phyloP scores from a whole-genome alignment of 208 protist genomes.

The Angomonas deanei region DNA sequence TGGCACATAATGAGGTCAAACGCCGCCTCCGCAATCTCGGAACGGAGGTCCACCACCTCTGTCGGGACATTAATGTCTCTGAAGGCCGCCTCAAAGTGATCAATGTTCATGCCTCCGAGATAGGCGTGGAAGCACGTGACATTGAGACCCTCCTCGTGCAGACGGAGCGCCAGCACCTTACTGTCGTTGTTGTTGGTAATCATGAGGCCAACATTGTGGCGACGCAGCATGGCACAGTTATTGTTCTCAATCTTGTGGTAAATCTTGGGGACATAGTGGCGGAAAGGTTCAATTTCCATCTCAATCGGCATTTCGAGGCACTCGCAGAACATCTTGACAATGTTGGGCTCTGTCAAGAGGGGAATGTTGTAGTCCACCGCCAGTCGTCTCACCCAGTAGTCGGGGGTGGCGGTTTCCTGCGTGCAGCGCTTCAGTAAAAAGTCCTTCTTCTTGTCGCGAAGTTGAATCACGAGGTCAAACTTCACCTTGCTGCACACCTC shows the following conservation, averaged over 20 bases:
- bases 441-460: conserved; percentile 79
- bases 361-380: conserved; percentile 90
- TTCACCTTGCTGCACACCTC: conserved; percentile 53
- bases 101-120: conserved; percentile 77
- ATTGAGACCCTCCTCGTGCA: conserved; percentile 67
- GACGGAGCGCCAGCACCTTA: conserved; percentile 79
- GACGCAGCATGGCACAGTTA: conserved; percentile 80
- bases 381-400: conserved; percentile 86
- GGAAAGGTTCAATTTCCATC: conserved; percentile 81
- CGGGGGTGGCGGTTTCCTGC: conserved; percentile 47
- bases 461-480: conserved; percentile 88
- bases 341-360: conserved; percentile 81
- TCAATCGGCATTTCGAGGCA: conserved; percentile 29
- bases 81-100: conserved; percentile 74
- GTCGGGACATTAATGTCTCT: conserved; percentile 63
- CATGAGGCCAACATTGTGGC: conserved; percentile 87
- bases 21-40: conserved; percentile 68
- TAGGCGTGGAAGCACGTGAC: conserved; percentile 90
- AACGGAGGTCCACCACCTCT: conserved; percentile 87
- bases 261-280: conserved; percentile 81
- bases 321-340: conserved; percentile 78
- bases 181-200: conserved; percentile 88
- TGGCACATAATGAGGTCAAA: conserved; percentile 88
- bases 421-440: conserved; percentile 78
- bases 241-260: conserved; percentile 89